Base-by-base conservation (phyloP, 768 basidiomycete species). In the Hericium coralloides region DNA sequence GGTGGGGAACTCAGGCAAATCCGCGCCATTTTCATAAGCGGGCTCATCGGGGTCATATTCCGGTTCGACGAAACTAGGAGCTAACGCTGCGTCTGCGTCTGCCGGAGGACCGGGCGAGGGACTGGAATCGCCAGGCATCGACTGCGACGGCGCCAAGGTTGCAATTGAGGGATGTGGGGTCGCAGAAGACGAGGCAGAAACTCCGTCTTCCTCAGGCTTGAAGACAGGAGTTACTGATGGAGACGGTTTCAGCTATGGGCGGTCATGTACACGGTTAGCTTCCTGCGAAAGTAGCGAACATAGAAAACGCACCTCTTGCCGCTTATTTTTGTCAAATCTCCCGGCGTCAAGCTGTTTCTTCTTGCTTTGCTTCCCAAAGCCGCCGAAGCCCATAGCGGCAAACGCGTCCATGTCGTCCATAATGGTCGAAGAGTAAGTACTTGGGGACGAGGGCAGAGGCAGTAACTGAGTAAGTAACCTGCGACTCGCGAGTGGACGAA, bases 361-460 rank as follows among this genome's bases (percentile, higher is more conserved):
- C 68, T 82, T 79, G 23, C 72, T 66, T 47, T 83, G 70, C 72
- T 92, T 93, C 23, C 92, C 92, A 66, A 94, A 94, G 22, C 87
- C 87, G 64, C 82, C 64, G 56, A 93, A 88, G 6, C 91, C 91
- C 86, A 94, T 92, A 12, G 85, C 81, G 2, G 86, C 83, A 64
- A 92, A 79, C 18, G 92, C 71, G 59, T 91, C 89, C 72, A 78
- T 76, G 69, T 84, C 81, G 23, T 69, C 69, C 80, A 81, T 81
- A n/a, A 47, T 56, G 63, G 25, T 17, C 31, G 2, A 31, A 31
- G 31, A 31, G 31, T 31, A 9, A 31, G 31, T 31, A 9, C 10
- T 31, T 6, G 31, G 7, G 5, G 31, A 31, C 7, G 31, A 31
- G 31, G 10, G 31, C 31, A 31, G 10, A 31, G 31, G 31, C n/a